These are phyloP conservation scores for Trametes maxima DNA, from an alignment of 768 basidiomycete species.

Conservation along the genomic window DNA sequence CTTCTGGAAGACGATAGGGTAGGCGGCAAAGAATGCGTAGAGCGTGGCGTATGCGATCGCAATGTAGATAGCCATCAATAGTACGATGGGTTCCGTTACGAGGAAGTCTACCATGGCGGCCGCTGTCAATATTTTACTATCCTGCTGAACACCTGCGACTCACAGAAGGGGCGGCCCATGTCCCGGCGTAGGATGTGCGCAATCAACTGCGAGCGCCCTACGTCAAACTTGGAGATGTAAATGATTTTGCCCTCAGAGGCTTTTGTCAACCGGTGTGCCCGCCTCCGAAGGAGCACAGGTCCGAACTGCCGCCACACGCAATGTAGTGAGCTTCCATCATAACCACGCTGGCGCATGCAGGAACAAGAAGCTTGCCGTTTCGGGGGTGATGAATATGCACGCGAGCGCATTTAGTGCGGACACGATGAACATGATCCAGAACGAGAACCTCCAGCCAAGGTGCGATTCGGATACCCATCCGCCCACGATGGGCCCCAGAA, in stretches of 20 bases:
- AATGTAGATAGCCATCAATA: slow-evolving; percentile 58
- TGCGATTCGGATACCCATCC: slow-evolving; percentile 55
- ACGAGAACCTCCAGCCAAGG: slow-evolving; percentile 63
- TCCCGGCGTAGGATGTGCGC: slow-evolving; percentile 47
- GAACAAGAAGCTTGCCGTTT: slow-evolving; percentile 48
- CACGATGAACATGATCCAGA: slow-evolving; percentile 66
- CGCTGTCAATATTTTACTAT: slow-evolving; percentile 8
- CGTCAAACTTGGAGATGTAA: slow-evolving; percentile 56
- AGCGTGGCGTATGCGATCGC: slow-evolving; percentile 63
- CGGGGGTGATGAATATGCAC: slow-evolving; percentile 53
- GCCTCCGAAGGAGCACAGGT: slow-evolving; percentile 58
- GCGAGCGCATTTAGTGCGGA: slow-evolving; percentile 46
- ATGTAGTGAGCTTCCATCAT: neutral
- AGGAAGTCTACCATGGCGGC: slow-evolving; percentile 49
- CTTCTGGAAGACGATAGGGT: slow-evolving; percentile 59
- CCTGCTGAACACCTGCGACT: slow-evolving; percentile 22
- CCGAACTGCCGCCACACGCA: slow-evolving; percentile 45
- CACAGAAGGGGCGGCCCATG: slow-evolving; percentile 58
- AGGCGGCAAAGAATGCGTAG: slow-evolving; percentile 66
- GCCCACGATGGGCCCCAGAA: slow-evolving; percentile 69
- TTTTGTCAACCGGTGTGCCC: slow-evolving; percentile 47
- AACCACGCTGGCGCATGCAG: neutral
- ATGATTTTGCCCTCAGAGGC: slow-evolving; percentile 43
- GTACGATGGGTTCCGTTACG: slow-evolving; percentile 64
- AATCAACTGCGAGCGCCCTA: slow-evolving; percentile 45